Conservation (phyloP, 208 protist genomes). For the Acanthamoeba lenticulata region DNA sequence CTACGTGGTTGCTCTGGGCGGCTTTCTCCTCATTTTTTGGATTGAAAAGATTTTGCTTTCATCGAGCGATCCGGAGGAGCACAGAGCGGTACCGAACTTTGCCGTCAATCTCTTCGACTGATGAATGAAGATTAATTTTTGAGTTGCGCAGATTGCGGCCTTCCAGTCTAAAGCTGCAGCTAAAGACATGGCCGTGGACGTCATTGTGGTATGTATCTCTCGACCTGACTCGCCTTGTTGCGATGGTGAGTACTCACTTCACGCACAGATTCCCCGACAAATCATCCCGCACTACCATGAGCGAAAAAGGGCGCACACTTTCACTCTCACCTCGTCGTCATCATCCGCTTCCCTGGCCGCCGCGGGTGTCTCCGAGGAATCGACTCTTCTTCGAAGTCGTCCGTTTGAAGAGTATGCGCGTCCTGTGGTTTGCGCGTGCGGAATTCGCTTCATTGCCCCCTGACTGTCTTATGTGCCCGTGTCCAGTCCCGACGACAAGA, state of each 20-base stretch:
- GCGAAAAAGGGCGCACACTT: background rate
- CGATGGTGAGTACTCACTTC: background rate
- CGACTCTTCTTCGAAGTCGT: background rate
- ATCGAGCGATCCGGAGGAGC: slow-evolving; percentile 20
- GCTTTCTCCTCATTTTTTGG: slow-evolving; percentile 49
- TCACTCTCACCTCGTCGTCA: background rate
- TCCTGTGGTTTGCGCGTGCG: background rate
- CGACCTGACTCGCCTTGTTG: too few species aligned
- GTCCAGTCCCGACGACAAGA: background rate
- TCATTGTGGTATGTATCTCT: background rate
- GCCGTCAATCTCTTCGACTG: too few species aligned
- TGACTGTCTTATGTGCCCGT: background rate
- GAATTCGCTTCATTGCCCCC: background rate
- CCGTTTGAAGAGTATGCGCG: background rate
- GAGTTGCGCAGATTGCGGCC: background rate
- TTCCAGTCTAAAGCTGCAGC: background rate
- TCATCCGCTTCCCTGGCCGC: background rate
- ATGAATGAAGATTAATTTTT: too few species aligned
- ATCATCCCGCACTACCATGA: slow-evolving; percentile 62
- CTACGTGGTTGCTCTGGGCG: slow-evolving; percentile 32
- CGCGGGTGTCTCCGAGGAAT: background rate
- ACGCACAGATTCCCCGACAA: slow-evolving; percentile 25
- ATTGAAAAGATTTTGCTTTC: slow-evolving; percentile 58
- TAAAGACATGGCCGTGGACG: slow-evolving; percentile 23
- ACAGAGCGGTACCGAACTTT: background rate